Percentiles rank a stretch among this genome's conserved stretches.
Conservation (phyloP, 78 protist species). For the Protostelium mycophagum region DNA sequence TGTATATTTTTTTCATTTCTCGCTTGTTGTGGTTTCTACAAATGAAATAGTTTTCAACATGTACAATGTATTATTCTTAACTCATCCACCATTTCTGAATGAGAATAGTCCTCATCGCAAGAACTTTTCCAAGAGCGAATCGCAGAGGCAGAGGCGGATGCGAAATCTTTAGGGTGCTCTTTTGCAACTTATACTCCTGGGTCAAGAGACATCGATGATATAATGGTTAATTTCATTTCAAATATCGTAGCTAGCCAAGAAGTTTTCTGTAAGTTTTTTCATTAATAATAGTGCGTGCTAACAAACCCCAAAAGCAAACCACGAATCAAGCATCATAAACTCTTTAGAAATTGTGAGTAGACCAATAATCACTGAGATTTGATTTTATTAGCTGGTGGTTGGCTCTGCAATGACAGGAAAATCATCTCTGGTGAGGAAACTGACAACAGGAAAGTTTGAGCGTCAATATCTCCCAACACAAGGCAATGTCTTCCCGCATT, state of each 20-base stretch:
- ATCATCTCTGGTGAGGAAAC: not conserved
- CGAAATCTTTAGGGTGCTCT: not conserved
- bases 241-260: not conserved
- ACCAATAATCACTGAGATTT: not conserved
- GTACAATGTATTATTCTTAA: not conserved
- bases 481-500: not conserved
- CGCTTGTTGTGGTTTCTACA: no score
- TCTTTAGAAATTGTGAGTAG: not conserved
- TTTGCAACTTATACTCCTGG: not conserved
- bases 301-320: not conserved
- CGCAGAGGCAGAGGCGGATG: not conserved
- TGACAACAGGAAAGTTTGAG: not conserved
- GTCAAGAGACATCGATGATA: not conserved
- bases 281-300: not conserved
- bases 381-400: not conserved
- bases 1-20: no score
- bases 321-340: not conserved
- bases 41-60: no score
- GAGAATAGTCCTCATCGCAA: not conserved
- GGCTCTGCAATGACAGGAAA: not conserved
- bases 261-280: not conserved
- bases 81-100: not conserved
- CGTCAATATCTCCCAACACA: not conserved
- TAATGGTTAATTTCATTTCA: not conserved
- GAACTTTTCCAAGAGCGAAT: not conserved